Conservation (phyloP, 306 rosid genomes). For the Cucurbita ficifolia region DNA sequence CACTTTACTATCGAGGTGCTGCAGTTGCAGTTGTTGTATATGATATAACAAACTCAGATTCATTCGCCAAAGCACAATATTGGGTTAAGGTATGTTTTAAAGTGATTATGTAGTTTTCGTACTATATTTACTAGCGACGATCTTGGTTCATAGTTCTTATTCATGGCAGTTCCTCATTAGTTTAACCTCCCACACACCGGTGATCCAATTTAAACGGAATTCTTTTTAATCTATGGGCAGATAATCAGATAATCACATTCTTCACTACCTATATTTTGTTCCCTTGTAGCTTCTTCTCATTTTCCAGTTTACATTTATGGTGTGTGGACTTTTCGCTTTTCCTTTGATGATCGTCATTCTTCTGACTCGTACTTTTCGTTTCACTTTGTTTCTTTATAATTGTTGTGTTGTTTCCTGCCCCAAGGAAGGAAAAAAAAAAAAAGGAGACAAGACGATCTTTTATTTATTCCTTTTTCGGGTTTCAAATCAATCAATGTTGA, state of each 20-base stretch:
- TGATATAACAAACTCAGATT: conserved; percentile 90
- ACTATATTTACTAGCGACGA: background rate
- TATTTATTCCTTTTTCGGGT: no score
- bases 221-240: background rate
- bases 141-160: background rate
- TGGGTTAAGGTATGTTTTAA: conserved; percentile 81
- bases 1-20: conserved; percentile 91
- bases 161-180: background rate
- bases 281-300: background rate
- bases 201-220: background rate
- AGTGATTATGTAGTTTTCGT: background rate
- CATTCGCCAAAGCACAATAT: conserved; percentile 91
- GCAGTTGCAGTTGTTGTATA: conserved; percentile 92
- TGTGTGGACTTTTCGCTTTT: background rate
- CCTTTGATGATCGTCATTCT: background rate
- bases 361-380: background rate
- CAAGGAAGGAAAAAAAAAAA: no score
- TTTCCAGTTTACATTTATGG: background rate
- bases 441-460: no score
- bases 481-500: background rate
- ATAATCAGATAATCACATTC: background rate
- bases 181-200: background rate
- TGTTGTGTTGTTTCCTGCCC: background rate
- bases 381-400: background rate
- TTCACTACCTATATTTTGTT: background rate